Evolutionary conservation across 129 eudicot genomes (phyloP), one percentile per base, ranked within the genome.

Genomic region (Rutidosis leptorrhynchoides): DNA sequence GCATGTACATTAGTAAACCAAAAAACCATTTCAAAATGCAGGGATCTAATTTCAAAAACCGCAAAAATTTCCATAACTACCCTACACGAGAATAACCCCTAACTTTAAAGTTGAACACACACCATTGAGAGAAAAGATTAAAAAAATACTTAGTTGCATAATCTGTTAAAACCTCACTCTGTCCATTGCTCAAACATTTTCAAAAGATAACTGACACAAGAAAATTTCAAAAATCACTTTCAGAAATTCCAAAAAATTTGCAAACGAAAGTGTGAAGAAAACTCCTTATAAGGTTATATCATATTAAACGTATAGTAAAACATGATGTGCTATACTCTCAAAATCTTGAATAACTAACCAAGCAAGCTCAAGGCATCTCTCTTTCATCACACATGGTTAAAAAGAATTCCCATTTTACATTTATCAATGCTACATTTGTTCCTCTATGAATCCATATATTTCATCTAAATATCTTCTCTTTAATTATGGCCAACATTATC

Each of bases 391-490:
- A 2, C 46, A 12, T 3, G 16, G 11, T 40, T 16, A 40, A 40
- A 40, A 16, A 12, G 5, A 40, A 40, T 11, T 40, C 46, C 3
- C 11, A 35, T 7, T 48, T 17, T 27, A 21, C 17, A 43, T 65
- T 24, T 7, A 15, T 45, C n/a, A 6, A 6, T 0, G 1, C n/a
- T 25, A 16, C 3, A 26, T 23, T 22, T 7, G 7, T 64, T 7
- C n/a, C n/a, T n/a, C 25, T 46, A 24, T 16, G 42, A 46, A 65
- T 64, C 70, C 58, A 46, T 40, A 40, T 37, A 40, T 12, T 65
- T 66, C 71, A 46, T 66, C 71, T 40, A 65, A n/a, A 9, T 28
- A 65, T 19, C 60, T 11, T 28, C 48, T 66, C 19, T 52, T 66
- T 14, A 27, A 25, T 66, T 65, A 64, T 15, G 22, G 56, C 19